Conservation (phyloP, 352 stramenopile genomes). For the Nothophytophthora sp. region DNA sequence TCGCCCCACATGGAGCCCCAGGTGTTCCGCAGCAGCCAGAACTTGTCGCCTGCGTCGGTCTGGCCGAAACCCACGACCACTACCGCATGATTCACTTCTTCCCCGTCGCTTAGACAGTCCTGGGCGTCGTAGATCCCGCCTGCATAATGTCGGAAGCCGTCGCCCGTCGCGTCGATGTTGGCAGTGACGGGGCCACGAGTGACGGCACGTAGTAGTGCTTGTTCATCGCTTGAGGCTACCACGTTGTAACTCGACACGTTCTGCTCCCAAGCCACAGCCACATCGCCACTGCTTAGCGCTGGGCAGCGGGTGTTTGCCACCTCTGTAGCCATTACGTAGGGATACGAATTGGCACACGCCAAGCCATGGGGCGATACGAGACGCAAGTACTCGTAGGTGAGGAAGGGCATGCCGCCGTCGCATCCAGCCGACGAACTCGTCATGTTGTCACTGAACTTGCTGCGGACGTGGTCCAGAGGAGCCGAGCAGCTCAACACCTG, state of each 20-base stretch:
- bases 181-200: constrained; percentile 68
- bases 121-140: constrained; percentile 85
- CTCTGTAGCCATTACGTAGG: constrained; percentile 82
- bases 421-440: constrained; percentile 81
- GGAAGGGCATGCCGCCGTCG: constrained; percentile 88
- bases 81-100: constrained; percentile 88
- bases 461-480: constrained; percentile 70
- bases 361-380: constrained; percentile 63
- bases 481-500: constrained; percentile 83
- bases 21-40: constrained; percentile 91
- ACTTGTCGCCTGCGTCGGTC: constrained; percentile 67
- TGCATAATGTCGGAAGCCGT: constrained; percentile 86
- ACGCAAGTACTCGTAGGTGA: constrained; percentile 88
- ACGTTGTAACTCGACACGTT: constrained; percentile 56
- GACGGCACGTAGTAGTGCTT: constrained; percentile 66
- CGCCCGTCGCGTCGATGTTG: constrained; percentile 70
- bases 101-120: constrained; percentile 72
- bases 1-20: constrained; percentile 91
- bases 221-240: constrained; percentile 48
- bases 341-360: constrained; percentile 61
- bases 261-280: constrained; percentile 55
- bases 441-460: constrained; percentile 72
- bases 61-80: constrained; percentile 86
- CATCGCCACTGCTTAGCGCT: constrained; percentile 19
- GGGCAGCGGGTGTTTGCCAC: constrained; percentile 45